Base-by-base conservation (phyloP, 202 grass and related monocot species). In the Musa balbisiana region DNA sequence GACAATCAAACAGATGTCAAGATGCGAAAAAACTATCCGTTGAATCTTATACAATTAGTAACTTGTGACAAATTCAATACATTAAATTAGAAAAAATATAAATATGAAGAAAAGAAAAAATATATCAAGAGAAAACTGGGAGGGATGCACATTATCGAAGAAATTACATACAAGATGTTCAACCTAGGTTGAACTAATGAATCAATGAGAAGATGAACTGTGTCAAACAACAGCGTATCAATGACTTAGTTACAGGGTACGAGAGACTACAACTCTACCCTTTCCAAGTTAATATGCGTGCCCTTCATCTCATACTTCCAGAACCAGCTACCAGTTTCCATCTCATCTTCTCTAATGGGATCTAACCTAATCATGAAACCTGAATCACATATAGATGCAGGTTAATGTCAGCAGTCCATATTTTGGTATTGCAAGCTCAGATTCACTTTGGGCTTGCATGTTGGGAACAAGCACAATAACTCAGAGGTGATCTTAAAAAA, bases 221-320 rank as follows among this genome's bases (percentile, higher is more conserved):
- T 15, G 13, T 65, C 23, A 26, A 26, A 26, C 62, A 25, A 24
- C 43, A 11, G 17, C 43, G 1, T 70, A 51, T 70, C 33, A 20
- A 51, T 33, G 49, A 51, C 51, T 20, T 17, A 51, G 33, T 8
- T 70, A 10, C 12, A 20, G 17, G 49, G 29, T 12, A 17, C 20
- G 24, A 33, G 1, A 64, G 15, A 50, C 84, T 82, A 89, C 70
- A 83, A 51, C 33, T 89, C 79, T 79, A 97, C 69, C 91, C 92
- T 88, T 78, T 89, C 81, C 88, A 93, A 88, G 68, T 91, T 81
- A 63, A 98, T 85, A 77, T 88, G 78, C 13, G 80, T 74, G 10
- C 83, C 94, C 14, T 84, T 80, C 67, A 86, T 49, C 55, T 76
- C 60, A 60, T 93, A 98, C 76, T 93, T 80, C 94, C 94, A 93